Evolutionary conservation across 1,284 basidiomycete species (phyloP).

Genomic region (Ganoderma sinense): DNA sequence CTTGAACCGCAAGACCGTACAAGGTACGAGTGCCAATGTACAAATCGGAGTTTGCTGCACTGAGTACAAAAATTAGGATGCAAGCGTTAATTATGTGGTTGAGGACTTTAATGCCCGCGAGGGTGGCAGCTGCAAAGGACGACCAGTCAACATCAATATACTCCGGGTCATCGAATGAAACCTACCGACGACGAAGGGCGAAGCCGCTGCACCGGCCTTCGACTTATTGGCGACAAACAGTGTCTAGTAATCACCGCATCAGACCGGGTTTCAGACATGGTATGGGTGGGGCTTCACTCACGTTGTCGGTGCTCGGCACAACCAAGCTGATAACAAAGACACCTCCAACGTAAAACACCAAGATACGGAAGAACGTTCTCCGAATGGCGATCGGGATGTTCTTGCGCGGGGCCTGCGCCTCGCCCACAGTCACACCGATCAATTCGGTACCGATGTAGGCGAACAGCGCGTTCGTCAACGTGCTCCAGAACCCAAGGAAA

Average conservation of each 20-base stretch:
- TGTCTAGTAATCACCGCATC: constrained; percentile 31
- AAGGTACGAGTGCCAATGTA: constrained; percentile 73
- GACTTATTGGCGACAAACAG: constrained; percentile 67
- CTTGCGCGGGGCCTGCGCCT: constrained; percentile 62
- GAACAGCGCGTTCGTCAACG: constrained; percentile 55
- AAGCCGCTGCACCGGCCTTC: constrained; percentile 72
- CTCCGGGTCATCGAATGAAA: constrained; percentile 43
- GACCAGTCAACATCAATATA: constrained; percentile 15
- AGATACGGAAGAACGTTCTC: constrained; percentile 63
- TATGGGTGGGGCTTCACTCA: constrained; percentile 20
- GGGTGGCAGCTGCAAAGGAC: constrained; percentile 50
- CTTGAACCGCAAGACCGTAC: constrained; percentile 72
- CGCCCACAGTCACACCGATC: constrained; percentile 51
- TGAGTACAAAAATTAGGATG: constrained; percentile 78
- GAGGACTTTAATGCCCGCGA: constrained; percentile 63
- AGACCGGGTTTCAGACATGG: neutral
- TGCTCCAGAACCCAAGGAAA: constrained; percentile 71
- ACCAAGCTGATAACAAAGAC: constrained; percentile 76
- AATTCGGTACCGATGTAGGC: constrained; percentile 70
- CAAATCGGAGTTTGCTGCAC: constrained; percentile 72
- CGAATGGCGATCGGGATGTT: constrained; percentile 64
- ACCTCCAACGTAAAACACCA: constrained; percentile 76
- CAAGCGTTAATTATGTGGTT: constrained; percentile 79
- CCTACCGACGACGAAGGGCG: constrained; percentile 79
- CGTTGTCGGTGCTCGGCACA: constrained; percentile 48